These are phyloP conservation scores for Brettanomyces bruxellensis DNA, from an alignment of 805 yeast species.

Conservation along the genomic window DNA sequence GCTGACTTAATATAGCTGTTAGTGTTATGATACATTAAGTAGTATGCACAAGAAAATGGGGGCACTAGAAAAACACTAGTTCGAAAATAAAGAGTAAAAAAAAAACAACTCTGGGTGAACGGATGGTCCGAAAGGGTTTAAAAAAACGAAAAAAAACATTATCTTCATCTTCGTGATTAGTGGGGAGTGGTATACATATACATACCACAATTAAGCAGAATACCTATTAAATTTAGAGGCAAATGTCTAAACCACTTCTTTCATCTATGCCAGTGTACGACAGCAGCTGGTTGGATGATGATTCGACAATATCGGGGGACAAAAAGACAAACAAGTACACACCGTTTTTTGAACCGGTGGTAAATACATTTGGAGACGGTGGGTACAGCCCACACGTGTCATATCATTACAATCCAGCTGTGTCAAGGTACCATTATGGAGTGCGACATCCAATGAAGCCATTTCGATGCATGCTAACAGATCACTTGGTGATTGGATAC, in stretches of 20 bases:
- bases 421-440: conserved; percentile 80
- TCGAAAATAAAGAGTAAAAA: too few species aligned
- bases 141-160: too few species aligned
- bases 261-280: conserved; percentile 5
- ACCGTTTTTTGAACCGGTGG: conserved; percentile 39
- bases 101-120: too few species aligned
- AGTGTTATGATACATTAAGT: too few species aligned
- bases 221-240: too few species aligned
- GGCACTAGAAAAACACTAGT: too few species aligned
- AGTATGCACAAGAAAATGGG: too few species aligned
- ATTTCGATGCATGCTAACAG: conserved; percentile 85
- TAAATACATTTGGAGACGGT: conserved; percentile 27
- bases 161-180: too few species aligned
- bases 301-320: conserved; percentile 7
- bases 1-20: too few species aligned
- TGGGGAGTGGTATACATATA: too few species aligned
- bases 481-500: conserved; percentile 79
- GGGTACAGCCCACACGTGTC: conserved; percentile 56
- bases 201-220: too few species aligned
- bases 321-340: conserved; percentile 21
- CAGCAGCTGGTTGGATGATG: conserved; percentile 7
- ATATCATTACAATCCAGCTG: conserved; percentile 81
- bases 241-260: background rate
- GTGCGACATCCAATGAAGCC: conserved; percentile 98
- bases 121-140: too few species aligned